phyloP scores from a whole-genome alignment of 345 rosid species.

The Eutrema yunnanense region DNA sequence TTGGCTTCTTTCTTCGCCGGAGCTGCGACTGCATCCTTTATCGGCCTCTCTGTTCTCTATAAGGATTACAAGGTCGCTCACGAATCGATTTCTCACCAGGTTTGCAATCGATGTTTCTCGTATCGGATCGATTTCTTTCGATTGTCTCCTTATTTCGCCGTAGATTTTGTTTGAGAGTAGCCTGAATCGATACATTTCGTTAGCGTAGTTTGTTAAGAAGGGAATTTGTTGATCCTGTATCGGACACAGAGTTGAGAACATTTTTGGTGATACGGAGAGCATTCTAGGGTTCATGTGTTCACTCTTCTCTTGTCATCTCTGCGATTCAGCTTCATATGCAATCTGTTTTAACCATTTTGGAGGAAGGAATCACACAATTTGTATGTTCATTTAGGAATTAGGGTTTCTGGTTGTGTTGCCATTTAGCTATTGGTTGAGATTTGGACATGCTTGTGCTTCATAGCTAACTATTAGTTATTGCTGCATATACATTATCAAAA shows the following conservation, averaged over 20 bases:
- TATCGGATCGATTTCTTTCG: not conserved
- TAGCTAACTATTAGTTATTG: not conserved
- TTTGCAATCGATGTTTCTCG: conserved; percentile 7
- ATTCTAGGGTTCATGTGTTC: conserved; percentile 14
- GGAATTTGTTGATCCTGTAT: not conserved
- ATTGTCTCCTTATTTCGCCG: not conserved
- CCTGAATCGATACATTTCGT: conserved; percentile 3
- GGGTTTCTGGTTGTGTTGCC: conserved; percentile 5
- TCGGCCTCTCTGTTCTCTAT: conserved; percentile 67
- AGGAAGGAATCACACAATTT: not conserved
- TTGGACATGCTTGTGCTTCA: not conserved
- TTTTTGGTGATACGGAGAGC: not conserved
- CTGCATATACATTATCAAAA: not conserved
- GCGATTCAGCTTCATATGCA: not conserved
- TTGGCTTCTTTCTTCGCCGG: conserved; percentile 93
- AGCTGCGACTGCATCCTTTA: conserved; percentile 73
- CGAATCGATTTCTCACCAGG: conserved; percentile 77
- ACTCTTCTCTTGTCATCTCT: not conserved
- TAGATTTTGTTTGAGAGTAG: not conserved
- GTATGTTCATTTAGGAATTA: not conserved
- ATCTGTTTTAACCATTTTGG: not conserved
- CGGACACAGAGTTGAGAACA: not conserved
- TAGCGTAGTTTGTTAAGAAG: not conserved
- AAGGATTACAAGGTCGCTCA: conserved; percentile 85
- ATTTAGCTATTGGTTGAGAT: not conserved